phyloP scores from a whole-genome alignment of 73 alveolate species.

The Paramecium sonneborni region DNA sequence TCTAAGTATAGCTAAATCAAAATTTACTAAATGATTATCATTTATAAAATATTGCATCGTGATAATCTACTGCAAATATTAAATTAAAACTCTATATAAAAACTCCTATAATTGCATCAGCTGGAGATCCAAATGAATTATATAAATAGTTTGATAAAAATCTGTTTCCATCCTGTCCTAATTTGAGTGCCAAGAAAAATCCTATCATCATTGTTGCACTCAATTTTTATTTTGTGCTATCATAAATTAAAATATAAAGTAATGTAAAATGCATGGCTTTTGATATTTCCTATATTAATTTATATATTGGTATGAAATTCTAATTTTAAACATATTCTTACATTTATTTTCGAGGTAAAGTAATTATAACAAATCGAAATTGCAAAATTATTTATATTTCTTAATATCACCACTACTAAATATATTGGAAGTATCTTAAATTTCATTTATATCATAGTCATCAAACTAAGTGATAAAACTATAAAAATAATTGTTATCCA shows the following conservation, averaged over 20 bases:
- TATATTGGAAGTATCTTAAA: neutral
- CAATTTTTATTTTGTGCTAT: neutral
- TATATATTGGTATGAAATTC: too few relatives aligned
- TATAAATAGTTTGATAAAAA: neutral
- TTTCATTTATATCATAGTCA: neutral
- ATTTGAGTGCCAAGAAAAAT: neutral
- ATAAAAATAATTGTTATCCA: neutral
- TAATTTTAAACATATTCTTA: too few relatives aligned
- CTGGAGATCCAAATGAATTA: neutral
- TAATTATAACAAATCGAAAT: neutral
- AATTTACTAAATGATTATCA: constrained; percentile 23
- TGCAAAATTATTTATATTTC: neutral
- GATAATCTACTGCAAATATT: neutral
- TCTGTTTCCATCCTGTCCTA: neutral
- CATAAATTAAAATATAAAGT: neutral
- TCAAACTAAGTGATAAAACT: neutral
- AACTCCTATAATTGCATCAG: neutral
- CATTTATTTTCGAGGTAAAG: neutral
- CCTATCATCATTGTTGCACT: neutral
- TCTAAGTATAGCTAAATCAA: neutral
- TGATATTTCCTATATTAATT: too few relatives aligned
- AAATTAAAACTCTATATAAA: neutral
- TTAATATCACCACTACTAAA: neutral
- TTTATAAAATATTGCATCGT: neutral
- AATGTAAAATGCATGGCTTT: neutral